A percentile compares a stretch with the other conserved stretches of the same genome.
These are phyloP conservation scores for Lachnellula subtilissima DNA, from an alignment of 2,329 filamentous ascomycete genomes.

Conservation along the genomic window DNA sequence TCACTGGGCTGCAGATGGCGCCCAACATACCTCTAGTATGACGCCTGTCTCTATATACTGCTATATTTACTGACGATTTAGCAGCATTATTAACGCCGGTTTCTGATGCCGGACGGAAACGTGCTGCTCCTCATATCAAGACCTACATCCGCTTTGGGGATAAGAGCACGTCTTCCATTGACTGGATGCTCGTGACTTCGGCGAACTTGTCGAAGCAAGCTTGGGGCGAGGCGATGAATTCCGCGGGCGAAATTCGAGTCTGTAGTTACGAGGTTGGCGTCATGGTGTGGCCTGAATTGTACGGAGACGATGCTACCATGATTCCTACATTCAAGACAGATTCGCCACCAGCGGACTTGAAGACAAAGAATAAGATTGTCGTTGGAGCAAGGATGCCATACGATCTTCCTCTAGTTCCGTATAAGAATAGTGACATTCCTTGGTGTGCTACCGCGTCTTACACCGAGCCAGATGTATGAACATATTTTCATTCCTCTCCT, in stretches of 20 bases:
- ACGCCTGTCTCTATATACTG: not conserved
- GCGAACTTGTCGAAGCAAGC: constrained; percentile 89
- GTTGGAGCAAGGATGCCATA: constrained; percentile 81
- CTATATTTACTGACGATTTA: not conserved
- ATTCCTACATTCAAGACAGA: constrained; percentile 63
- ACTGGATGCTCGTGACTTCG: constrained; percentile 86
- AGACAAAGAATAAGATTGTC: constrained; percentile 32
- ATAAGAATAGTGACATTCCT: constrained; percentile 59
- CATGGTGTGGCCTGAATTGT: constrained; percentile 69
- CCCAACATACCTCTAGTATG: constrained; percentile 11
- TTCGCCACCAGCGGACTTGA: constrained; percentile 35
- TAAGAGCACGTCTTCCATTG: constrained; percentile 44
- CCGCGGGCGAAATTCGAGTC: constrained; percentile 59
- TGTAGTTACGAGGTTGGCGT: constrained; percentile 83
- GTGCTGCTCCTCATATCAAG: constrained; percentile 83
- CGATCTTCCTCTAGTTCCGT: constrained; percentile 66
- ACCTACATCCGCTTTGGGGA: constrained; percentile 69
- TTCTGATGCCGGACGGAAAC: constrained; percentile 54
- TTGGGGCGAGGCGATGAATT: constrained; percentile 65
- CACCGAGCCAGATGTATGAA: constrained; percentile 51
- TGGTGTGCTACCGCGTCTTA: constrained; percentile 69
- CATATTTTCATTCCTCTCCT: not conserved
- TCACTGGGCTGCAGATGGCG: constrained; percentile 66
- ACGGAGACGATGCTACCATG: constrained; percentile 50
- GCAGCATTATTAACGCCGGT: constrained; percentile 13